Evolutionary conservation across 306 rosid genomes (phyloP).

Genomic region (Cicer yamashitae): DNA sequence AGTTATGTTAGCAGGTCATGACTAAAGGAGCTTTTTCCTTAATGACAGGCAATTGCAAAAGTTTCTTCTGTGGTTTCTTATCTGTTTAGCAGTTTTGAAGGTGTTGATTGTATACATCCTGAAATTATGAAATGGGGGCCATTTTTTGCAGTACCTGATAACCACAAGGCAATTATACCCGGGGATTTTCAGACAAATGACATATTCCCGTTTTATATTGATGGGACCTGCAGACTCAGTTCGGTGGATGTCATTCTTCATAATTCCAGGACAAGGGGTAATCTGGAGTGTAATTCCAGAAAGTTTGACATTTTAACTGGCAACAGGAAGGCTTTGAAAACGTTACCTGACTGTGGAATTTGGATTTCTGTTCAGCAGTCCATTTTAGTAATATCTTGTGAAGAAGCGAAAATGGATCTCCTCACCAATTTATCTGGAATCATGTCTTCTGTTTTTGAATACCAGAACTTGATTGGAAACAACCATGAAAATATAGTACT

Average conservation of each 20-base stretch:
- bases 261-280: conserved; percentile 59
- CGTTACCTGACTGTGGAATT: conserved; percentile 73
- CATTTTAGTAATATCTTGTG: conserved; percentile 57
- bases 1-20: conserved; percentile 38
- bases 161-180: conserved; percentile 41
- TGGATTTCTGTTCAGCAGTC: conserved; percentile 69
- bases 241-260: conserved; percentile 69
- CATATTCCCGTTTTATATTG: conserved; percentile 48
- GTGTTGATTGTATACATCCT: conserved; percentile 43
- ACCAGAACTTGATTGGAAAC: conserved; percentile 53
- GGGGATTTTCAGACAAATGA: conserved; percentile 49
- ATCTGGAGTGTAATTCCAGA: conserved; percentile 44
- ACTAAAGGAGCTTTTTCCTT: conserved; percentile 47
- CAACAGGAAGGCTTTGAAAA: conserved; percentile 52
- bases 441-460: conserved; percentile 56
- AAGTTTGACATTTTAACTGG: conserved; percentile 46
- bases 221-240: conserved; percentile 59
- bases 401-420: conserved; percentile 66
- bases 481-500: conserved; percentile 50
- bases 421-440: conserved; percentile 58
- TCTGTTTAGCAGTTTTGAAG: conserved; percentile 49
- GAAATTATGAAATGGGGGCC: conserved; percentile 57
- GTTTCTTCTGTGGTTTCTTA: conserved; percentile 58
- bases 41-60: conserved; percentile 65
- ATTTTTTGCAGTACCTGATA: conserved; percentile 47